A percentile compares a stretch with the other conserved stretches of the same genome.
Evolutionary conservation across 768 basidiomycete species (phyloP).

Genomic region (Kwoniella sp.): DNA sequence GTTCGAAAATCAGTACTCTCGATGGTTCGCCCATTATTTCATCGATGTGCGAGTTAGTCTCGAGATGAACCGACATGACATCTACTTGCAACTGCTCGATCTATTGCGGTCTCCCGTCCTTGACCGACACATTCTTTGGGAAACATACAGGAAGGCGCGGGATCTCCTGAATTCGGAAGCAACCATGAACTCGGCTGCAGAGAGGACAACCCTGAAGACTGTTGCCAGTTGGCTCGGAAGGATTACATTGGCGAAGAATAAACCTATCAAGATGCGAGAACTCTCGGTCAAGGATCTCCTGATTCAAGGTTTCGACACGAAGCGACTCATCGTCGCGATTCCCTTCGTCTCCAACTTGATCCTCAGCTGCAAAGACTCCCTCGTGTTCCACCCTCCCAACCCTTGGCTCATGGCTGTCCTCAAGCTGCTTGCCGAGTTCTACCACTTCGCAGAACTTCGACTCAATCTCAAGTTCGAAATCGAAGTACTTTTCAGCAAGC

Average conservation of each 20-base stretch:
- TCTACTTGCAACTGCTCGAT: conserved; percentile 93
- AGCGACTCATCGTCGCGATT: conserved; percentile 87
- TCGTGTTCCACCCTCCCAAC: conserved; percentile 92
- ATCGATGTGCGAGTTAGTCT: conserved; percentile 93
- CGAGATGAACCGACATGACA: conserved; percentile 93
- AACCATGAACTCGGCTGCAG: conserved; percentile 79
- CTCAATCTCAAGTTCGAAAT: conserved; percentile 98
- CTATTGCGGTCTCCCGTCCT: conserved; percentile 71
- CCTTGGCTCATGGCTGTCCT: conserved; percentile 98
- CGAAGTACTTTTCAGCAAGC: conserved; percentile 88
- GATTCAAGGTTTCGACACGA: conserved; percentile 89
- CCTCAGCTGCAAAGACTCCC: conserved; percentile 84
- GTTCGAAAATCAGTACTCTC: conserved; percentile 78
- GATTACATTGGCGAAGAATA: conserved; percentile 88
- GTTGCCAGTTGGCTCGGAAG: conserved; percentile 92
- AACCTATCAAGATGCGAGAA: conserved; percentile 88
- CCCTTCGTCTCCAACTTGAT: conserved; percentile 98
- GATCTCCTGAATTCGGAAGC: conserved; percentile 86
- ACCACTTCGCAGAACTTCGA: conserved; percentile 93
- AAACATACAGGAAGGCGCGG: conserved; percentile 86
- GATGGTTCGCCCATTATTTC: conserved; percentile 98
- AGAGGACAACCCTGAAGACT: conserved; percentile 86
- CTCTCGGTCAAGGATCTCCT: conserved; percentile 97
- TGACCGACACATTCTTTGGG: conserved; percentile 80
- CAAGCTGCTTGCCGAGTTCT: conserved; percentile 88